Percentiles rank a stretch among this genome's conserved stretches.
Conservation (phyloP, 169 alveolate genomes). For the Babesia bovis region DNA sequence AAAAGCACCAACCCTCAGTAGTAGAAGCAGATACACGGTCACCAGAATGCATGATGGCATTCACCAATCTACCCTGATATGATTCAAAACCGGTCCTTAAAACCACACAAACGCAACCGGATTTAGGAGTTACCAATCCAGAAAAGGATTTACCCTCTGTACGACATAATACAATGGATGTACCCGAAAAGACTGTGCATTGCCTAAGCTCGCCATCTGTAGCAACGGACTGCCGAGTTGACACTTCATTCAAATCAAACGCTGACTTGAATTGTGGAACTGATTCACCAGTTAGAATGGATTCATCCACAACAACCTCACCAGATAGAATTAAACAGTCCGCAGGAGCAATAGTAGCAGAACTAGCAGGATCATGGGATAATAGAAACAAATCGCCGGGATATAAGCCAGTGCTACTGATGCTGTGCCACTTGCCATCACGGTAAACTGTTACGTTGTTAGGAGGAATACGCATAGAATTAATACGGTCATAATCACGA, state of each 20-base stretch:
- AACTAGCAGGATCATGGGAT: conserved; percentile 33
- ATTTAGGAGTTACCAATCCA: conserved; percentile 35
- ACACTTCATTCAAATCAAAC: background rate
- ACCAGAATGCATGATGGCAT: conserved; percentile 92
- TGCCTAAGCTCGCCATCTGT: conserved; percentile 72
- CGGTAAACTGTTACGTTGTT: conserved; percentile 84
- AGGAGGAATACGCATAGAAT: conserved; percentile 89
- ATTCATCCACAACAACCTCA: conserved; percentile 79
- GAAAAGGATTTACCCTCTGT: conserved; percentile 29
- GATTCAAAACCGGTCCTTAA: conserved; percentile 86
- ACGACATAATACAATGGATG: conserved; percentile 84
- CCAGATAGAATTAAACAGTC: conserved; percentile 70
- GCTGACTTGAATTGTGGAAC: conserved; percentile 79
- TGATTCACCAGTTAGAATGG: conserved; percentile 86
- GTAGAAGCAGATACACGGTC: conserved; percentile 89
- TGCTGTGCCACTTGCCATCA: conserved; percentile 85
- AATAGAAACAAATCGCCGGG: conserved; percentile 92
- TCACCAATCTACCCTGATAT: conserved; percentile 94
- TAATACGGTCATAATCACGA: conserved; percentile 75
- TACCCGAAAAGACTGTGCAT: conserved; percentile 91
- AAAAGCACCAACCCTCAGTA: conserved; percentile 91
- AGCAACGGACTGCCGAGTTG: conserved; percentile 50
- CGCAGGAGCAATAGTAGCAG: conserved; percentile 44
- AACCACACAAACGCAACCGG: conserved; percentile 73
- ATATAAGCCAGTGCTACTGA: conserved; percentile 82